A percentile compares a stretch with the other conserved stretches of the same genome.
Evolutionary conservation across 2,329 filamentous ascomycete genomes (phyloP).

Genomic region (Boeremia exigua): DNA sequence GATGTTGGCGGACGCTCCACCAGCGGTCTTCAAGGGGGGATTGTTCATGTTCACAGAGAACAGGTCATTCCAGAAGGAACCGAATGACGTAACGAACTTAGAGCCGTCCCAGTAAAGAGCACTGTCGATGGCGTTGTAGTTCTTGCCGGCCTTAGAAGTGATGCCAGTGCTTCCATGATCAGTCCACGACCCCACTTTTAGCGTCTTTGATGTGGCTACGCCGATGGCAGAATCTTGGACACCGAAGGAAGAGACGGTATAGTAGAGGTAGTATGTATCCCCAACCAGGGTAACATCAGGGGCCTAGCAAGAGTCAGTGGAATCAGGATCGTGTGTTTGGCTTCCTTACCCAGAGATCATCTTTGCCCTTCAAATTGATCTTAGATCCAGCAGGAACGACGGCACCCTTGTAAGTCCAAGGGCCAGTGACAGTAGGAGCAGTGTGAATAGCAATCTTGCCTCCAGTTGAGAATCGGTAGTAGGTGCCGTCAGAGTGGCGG

Average conservation of each 20-base stretch:
- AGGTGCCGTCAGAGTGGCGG: conserved; percentile 56
- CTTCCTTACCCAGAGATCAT: conserved; percentile 58
- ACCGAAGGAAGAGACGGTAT: conserved; percentile 68
- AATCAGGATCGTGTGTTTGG: background rate
- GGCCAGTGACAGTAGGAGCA: conserved; percentile 55
- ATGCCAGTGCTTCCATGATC: conserved; percentile 65
- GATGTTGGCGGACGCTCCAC: conserved; percentile 54
- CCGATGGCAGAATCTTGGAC: conserved; percentile 68
- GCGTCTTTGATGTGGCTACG: conserved; percentile 56
- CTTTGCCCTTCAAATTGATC: conserved; percentile 53
- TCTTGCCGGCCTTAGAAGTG: conserved; percentile 43
- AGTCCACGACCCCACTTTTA: conserved; percentile 61
- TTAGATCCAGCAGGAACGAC: conserved; percentile 55
- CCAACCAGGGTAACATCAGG: conserved; percentile 68
- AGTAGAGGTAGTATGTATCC: conserved; percentile 68
- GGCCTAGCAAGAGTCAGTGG: conserved; percentile 54
- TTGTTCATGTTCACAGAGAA: conserved; percentile 62
- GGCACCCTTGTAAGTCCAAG: conserved; percentile 58
- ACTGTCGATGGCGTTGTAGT: conserved; percentile 61
- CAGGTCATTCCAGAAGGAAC: conserved; percentile 72
- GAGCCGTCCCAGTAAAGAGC: conserved; percentile 51
- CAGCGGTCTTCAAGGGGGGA: conserved; percentile 40
- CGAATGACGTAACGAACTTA: conserved; percentile 64
- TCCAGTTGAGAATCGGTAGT: conserved; percentile 62
- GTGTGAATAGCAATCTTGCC: conserved; percentile 58